Percentiles rank a stretch among this genome's conserved stretches.
Conservation (phyloP, 2,329 filamentous ascomycete species). For the Erysiphe pulchra region DNA sequence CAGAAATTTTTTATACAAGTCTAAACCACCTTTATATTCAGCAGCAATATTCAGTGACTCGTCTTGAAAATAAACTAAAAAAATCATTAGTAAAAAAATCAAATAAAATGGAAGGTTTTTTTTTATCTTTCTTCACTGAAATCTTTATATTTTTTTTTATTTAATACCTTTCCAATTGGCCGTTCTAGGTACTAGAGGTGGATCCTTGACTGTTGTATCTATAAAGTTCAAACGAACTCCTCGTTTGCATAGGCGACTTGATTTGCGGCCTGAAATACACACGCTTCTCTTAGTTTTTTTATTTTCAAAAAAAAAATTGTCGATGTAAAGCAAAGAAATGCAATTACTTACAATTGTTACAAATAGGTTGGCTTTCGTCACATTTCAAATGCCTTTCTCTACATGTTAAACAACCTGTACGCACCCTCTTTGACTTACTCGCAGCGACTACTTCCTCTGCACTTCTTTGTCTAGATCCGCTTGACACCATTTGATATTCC, state of each 20-base stretch:
- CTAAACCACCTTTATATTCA: slow-evolving; percentile 59
- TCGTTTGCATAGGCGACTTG: slow-evolving; percentile 60
- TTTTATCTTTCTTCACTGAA: not conserved
- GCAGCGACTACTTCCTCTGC: slow-evolving; percentile 5
- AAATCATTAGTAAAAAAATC: slow-evolving; percentile 3
- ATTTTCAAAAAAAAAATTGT: not conserved
- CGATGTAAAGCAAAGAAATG: slow-evolving; percentile 20
- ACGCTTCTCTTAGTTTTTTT: slow-evolving; percentile 16
- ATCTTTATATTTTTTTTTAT: not conserved
- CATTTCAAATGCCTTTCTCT: slow-evolving; percentile 77
- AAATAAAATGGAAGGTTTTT: not conserved
- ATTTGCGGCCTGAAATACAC: slow-evolving; percentile 42
- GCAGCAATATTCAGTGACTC: slow-evolving; percentile 77
- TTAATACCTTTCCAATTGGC: slow-evolving; percentile 34
- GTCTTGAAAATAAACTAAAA: slow-evolving; percentile 52
- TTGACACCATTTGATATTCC: not conserved
- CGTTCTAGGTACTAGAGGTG: slow-evolving; percentile 33
- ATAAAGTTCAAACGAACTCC: slow-evolving; percentile 81
- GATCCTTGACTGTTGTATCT: slow-evolving; percentile 46
- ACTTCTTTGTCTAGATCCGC: not conserved
- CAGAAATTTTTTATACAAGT: slow-evolving; percentile 28
- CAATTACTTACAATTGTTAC: slow-evolving; percentile 3
- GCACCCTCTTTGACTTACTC: slow-evolving; percentile 54
- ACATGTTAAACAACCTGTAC: slow-evolving; percentile 79
- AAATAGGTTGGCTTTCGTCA: slow-evolving; percentile 36